Base-by-base conservation (phyloP, 768 basidiomycete genomes). In the Lactarius psammicola region DNA sequence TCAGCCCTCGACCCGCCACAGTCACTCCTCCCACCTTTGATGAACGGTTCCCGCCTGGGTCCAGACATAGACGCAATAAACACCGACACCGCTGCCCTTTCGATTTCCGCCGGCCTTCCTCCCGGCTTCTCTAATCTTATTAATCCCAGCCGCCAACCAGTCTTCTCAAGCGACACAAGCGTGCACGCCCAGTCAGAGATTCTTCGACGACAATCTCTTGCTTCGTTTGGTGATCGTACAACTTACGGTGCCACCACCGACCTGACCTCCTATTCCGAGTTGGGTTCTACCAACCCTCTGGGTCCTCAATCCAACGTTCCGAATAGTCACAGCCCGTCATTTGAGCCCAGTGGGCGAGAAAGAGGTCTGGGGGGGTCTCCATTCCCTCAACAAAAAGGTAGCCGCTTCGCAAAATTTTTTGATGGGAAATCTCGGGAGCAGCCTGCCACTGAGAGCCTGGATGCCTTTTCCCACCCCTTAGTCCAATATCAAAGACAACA, bases 381-480 rank as follows among this genome's bases (percentile, higher is more conserved):
- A 36, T 78, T 83, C 72, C 79, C 84, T 17, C 77, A 80, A 36
- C 81, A 80, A 30, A 91, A 88, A 74, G 91, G 91, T 46, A 93
- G 91, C 73, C 86, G 92, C 42, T 89, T 93, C 74, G 92, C 90
- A 36, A 94, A 92, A 73, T 92, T 92, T 75, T 94, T 93, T 68
- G 91, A 93, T 70, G 82, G 82, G n/a, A 92, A 90, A 74, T 72
- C 73, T 34, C 72, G 76, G 20, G 75, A 78, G 30, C 82, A 81
- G 68, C 86, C 87, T 17, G 71, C 71, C 51, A 20, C 76, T 18
- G 84, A 84, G 65, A 69, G 76, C 31, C 76, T 78, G 44, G 75
- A 75, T 11, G 74, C 76, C 76, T 49, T 78, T 84, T 54, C 76
- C 81, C 31, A 83, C 84, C 34, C 78, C 73, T 60, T 79, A 76